Conservation (phyloP, 2,329 filamentous ascomycete species). For the Ophiosphaerella herpotricha region DNA sequence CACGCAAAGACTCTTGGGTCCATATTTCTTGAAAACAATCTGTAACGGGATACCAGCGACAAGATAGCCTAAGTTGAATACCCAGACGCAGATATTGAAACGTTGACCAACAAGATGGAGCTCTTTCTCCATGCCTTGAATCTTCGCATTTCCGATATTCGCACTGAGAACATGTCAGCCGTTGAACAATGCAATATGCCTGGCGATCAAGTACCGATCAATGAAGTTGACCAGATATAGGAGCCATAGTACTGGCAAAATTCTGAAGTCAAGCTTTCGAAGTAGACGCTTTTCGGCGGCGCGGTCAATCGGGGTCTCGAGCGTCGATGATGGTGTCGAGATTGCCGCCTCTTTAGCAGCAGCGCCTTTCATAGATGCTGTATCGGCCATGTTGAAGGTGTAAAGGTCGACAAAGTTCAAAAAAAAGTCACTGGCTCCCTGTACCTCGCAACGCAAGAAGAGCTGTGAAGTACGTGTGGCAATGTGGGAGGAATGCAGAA, state of each 20-base stretch:
- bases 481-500: no score
- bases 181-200: neutral
- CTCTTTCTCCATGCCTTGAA: slow-evolving; percentile 43
- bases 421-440: no score
- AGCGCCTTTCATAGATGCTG: slow-evolving; percentile 14
- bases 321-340: slow-evolving; percentile 11
- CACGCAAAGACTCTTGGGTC: slow-evolving; percentile 37
- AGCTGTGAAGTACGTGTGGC: no score
- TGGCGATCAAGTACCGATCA: slow-evolving; percentile 23
- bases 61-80: slow-evolving; percentile 47
- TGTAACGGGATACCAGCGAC: slow-evolving; percentile 41
- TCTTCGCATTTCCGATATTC: slow-evolving; percentile 44
- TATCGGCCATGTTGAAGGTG: slow-evolving; percentile 5
- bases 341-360: slow-evolving; percentile 4
- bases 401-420: neutral
- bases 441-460: no score
- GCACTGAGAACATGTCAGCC: slow-evolving; percentile 10
- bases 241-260: slow-evolving; percentile 40
- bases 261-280: slow-evolving; percentile 36
- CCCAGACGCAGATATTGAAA: slow-evolving; percentile 45
- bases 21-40: slow-evolving; percentile 41
- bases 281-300: slow-evolving; percentile 31
- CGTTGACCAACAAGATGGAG: slow-evolving; percentile 40
- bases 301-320: slow-evolving; percentile 23
- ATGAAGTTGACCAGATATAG: slow-evolving; percentile 42